A percentile compares a stretch with the other conserved stretches of the same genome.
These are phyloP conservation scores for Shiraia sp. DNA, from an alignment of 2,329 filamentous ascomycete genomes.

Conservation along the genomic window DNA sequence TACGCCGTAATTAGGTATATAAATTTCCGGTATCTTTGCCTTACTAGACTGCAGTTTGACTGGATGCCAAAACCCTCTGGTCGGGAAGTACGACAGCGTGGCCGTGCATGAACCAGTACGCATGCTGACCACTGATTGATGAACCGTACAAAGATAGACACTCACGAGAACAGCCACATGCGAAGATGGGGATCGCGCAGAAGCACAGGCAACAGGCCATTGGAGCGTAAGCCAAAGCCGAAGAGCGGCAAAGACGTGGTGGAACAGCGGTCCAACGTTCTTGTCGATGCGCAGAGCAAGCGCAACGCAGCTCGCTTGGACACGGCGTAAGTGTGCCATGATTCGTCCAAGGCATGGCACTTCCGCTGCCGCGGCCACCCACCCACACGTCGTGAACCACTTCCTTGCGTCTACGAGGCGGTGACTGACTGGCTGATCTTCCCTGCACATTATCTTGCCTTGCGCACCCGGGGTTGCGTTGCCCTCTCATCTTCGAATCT, in stretches of 20 bases:
- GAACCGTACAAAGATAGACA: too few species aligned
- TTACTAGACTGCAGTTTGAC: not conserved
- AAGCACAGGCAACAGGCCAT: too few species aligned
- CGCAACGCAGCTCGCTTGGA: conserved; percentile 5
- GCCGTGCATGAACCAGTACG: conserved; percentile 4
- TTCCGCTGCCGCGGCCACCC: conserved; percentile 15
- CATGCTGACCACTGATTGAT: not conserved
- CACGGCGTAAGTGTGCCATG: conserved; percentile 8
- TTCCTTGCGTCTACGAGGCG: conserved; percentile 26
- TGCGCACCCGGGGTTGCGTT: conserved; percentile 9
- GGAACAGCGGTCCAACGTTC: conserved; percentile 6
- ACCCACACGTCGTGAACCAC: conserved; percentile 18
- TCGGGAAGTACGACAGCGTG: conserved; percentile 3
- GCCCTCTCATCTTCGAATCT: conserved; percentile 16
- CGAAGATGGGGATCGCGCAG: too few species aligned
- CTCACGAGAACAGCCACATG: too few species aligned
- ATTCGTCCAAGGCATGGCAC: conserved; percentile 21
- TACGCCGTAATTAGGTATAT: not conserved
- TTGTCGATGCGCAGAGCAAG: conserved; percentile 10
- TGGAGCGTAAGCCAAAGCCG: too few species aligned
- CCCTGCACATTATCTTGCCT: conserved; percentile 13
- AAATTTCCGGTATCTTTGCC: not conserved
- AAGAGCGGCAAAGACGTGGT: conserved; percentile 8
- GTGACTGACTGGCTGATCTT: conserved; percentile 31
- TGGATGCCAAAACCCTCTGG: too few species aligned